These are phyloP conservation scores for Fomitopsis serialis DNA, from an alignment of 768 basidiomycete genomes.

Conservation along the genomic window DNA sequence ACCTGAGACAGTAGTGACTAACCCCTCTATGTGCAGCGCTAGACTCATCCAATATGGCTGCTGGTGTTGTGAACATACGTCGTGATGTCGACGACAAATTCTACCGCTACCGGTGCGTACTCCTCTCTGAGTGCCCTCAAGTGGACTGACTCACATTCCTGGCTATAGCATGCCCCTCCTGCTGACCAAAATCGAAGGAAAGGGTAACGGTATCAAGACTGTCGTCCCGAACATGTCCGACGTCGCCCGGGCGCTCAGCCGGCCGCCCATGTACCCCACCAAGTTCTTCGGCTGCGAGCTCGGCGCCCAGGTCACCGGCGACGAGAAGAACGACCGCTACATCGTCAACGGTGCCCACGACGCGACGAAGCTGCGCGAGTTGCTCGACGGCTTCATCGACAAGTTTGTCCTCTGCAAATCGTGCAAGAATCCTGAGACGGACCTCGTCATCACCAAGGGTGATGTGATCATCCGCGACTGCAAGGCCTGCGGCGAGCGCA, in stretches of 20 bases:
- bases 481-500: conserved; percentile 96
- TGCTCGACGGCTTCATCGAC: conserved; percentile 95
- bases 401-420: conserved; percentile 96
- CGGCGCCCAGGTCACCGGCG: conserved; percentile 94
- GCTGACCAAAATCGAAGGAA: conserved; percentile 95
- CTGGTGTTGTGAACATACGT: conserved; percentile 86
- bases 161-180: conserved; percentile 83
- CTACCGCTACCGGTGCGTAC: conserved; percentile 80
- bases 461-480: conserved; percentile 95
- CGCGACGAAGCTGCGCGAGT: conserved; percentile 84
- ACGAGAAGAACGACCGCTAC: conserved; percentile 96
- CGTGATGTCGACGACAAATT: conserved; percentile 97
- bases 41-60: conserved; percentile 75
- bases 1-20: background rate
- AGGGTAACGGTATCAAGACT: conserved; percentile 99
- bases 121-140: background rate
- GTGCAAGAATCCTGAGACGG: conserved; percentile 99
- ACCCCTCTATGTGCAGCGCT: conserved; percentile 40
- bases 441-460: conserved; percentile 82
- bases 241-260: conserved; percentile 89
- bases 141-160: conserved; percentile 7
- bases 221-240: conserved; percentile 99
- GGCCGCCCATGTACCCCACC: conserved; percentile 94
- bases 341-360: conserved; percentile 98
- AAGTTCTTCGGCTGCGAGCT: conserved; percentile 99